Base-by-base conservation (phyloP, 2,329 filamentous ascomycete genomes). In the Sclerotiophoma versabilis region DNA sequence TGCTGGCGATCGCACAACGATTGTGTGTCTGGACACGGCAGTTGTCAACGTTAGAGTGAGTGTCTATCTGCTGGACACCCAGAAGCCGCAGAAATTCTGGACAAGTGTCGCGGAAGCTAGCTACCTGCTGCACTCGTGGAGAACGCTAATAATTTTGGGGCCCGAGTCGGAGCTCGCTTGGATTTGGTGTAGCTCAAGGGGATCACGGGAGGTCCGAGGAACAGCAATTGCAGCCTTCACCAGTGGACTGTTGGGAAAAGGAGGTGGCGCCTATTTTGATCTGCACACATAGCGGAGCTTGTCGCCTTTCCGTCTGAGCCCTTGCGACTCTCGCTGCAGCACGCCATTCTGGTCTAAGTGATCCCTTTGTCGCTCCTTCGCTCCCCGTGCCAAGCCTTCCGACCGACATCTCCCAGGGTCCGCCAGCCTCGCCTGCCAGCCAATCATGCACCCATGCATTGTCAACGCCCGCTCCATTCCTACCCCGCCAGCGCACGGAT, bases 271-370 rank as follows among this genome's bases (percentile, higher is more conserved):
- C n/a, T 41, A 34, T 26, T 39, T 30, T 26, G 45, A 49, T 49
- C 39, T 49, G 51, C 51, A 30, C 39, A 34, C n/a, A 32, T 25
- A 34, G 22, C 45, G 34, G 51, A 41, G 33, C 45, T 39, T 37
- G 41, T 44, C 45, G 37, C 46, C 33, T 37, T 45, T 54, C 34
- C 41, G 45, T 45, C 39, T 27, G 27, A 46, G 33, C 34, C 51
- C 51, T 49, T 34, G 46, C 45, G 29, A 49, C 20, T 12, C 7
- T 34, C 33, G 33, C 45, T 49, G 51, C 51, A 34, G 17, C 30
- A 37, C 27, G 22, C 48, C 47, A 26, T 38, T 58, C 49, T 52
- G 43, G 39, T 81, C 63, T 83, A 83, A 79, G 83, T 83, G 61
- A 37, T 26, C 43, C 39, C 44, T 39, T 46, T 39, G 6, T 11